Percentiles rank a stretch among this genome's conserved stretches.
Evolutionary conservation across 768 basidiomycete species (phyloP).

Genomic region (Harrya chromipes): DNA sequence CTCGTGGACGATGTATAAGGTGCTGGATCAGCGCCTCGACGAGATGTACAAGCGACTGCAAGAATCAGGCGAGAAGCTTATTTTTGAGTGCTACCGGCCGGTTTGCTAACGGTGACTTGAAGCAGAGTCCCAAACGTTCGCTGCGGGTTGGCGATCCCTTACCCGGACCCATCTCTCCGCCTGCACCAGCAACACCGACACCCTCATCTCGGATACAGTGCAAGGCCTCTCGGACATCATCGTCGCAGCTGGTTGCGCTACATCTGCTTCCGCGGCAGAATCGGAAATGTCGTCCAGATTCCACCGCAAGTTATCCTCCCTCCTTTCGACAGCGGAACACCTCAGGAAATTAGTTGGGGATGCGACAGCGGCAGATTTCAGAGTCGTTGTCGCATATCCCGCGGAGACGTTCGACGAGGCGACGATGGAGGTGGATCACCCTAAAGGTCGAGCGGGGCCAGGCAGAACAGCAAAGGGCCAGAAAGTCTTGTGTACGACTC

Average conservation of each 20-base stretch:
- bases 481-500: slow-evolving; percentile 15
- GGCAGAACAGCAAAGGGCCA: not conserved
- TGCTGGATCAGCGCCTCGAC: too few relatives aligned
- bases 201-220: not conserved
- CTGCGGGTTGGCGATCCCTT: slow-evolving; percentile 14
- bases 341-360: slow-evolving; percentile 10
- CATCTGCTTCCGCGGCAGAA: not conserved
- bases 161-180: slow-evolving; percentile 3
- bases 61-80: too few relatives aligned
- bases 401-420: not conserved
- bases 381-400: not conserved
- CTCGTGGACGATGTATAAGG: too few relatives aligned
- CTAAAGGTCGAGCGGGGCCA: not conserved
- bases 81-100: too few relatives aligned
- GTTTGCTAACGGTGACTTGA: too few relatives aligned
- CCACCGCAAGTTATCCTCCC: not conserved
- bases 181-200: not conserved
- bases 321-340: too few relatives aligned
- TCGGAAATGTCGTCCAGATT: slow-evolving; percentile 4
- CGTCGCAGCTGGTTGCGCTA: slow-evolving; percentile 7
- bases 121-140: slow-evolving; percentile 8
- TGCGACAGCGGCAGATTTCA: slow-evolving; percentile 8
- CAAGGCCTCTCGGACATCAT: slow-evolving; percentile 5
- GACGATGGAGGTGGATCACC: slow-evolving; percentile 11
- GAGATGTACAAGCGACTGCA: too few relatives aligned